A percentile compares a stretch with the other conserved stretches of the same genome.
phyloP scores from a whole-genome alignment of 345 rosid genomes.

The Gossypium arboreum region DNA sequence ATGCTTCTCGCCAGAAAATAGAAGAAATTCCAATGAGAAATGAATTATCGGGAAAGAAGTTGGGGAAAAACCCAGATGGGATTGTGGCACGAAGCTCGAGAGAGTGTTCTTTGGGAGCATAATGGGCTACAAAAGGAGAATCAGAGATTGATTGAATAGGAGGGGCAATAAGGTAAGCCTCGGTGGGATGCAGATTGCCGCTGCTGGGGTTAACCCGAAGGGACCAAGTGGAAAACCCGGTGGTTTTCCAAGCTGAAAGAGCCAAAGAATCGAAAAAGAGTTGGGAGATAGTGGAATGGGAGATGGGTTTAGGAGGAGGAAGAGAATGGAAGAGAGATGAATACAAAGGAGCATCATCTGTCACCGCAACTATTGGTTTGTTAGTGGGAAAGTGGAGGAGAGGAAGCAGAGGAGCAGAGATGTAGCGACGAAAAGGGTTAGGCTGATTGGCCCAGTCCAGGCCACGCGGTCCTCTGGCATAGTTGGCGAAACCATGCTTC shows the following conservation, averaged over 20 bases:
- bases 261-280: slow-evolving; percentile 70
- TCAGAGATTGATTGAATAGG: slow-evolving; percentile 41
- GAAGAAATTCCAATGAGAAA: slow-evolving; percentile 72
- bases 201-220: slow-evolving; percentile 96
- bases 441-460: slow-evolving; percentile 96
- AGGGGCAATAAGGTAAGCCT: slow-evolving; percentile 70
- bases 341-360: slow-evolving; percentile 37
- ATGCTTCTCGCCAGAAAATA: slow-evolving; percentile 89
- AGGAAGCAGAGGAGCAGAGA: slow-evolving; percentile 57
- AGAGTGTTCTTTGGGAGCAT: slow-evolving; percentile 75
- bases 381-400: slow-evolving; percentile 39
- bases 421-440: slow-evolving; percentile 78
- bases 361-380: background rate
- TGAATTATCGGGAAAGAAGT: slow-evolving; percentile 45
- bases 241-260: slow-evolving; percentile 90
- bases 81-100: slow-evolving; percentile 69
- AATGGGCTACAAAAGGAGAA: slow-evolving; percentile 68
- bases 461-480: slow-evolving; percentile 81
- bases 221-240: slow-evolving; percentile 80
- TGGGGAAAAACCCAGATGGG: slow-evolving; percentile 40
- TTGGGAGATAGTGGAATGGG: slow-evolving; percentile 56
- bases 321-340: slow-evolving; percentile 53
- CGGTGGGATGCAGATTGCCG: slow-evolving; percentile 86
- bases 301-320: slow-evolving; percentile 55
- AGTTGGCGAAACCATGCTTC: slow-evolving; percentile 59